Percentiles rank a stretch among this genome's conserved stretches.
Conservation (phyloP, 257 asterid species). For the Sherardia arvensis region DNA sequence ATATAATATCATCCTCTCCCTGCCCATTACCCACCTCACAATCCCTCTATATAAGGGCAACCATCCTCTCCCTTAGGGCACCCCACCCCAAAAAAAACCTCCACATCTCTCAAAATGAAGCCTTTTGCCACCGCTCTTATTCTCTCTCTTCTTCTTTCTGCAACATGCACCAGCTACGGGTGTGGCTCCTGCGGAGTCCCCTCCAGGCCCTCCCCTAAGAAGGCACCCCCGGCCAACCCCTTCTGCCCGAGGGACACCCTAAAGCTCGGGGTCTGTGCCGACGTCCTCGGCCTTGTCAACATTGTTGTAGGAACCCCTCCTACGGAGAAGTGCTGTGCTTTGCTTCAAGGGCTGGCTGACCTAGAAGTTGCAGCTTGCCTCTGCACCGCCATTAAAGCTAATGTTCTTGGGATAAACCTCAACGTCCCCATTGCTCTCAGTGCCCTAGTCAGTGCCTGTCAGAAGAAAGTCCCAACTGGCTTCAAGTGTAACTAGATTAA, state of each 20-base stretch:
- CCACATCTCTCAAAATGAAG: slow-evolving; percentile 20
- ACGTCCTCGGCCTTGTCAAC: slow-evolving; percentile 48
- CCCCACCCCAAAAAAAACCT: slow-evolving; percentile 10
- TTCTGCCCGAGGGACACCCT: slow-evolving; percentile 68
- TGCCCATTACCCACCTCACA: slow-evolving; percentile 42
- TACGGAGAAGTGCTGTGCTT: slow-evolving; percentile 43
- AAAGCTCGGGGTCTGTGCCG: slow-evolving; percentile 67
- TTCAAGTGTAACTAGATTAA: slow-evolving; percentile 40
- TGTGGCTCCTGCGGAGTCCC: slow-evolving; percentile 37
- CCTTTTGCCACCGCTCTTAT: slow-evolving; percentile 19
- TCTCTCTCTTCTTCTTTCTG: slow-evolving; percentile 34
- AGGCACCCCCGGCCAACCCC: slow-evolving; percentile 46
- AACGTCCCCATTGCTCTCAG: slow-evolving; percentile 66
- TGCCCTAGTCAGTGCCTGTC: slow-evolving; percentile 52
- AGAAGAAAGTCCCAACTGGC: slow-evolving; percentile 58
- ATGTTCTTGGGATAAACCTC: slow-evolving; percentile 74
- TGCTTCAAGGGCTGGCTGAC: slow-evolving; percentile 60
- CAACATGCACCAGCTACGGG: slow-evolving; percentile 26
- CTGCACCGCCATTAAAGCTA: slow-evolving; percentile 75
- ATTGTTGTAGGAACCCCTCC: slow-evolving; percentile 51
- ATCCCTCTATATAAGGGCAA: slow-evolving; percentile 31
- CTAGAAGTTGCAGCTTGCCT: slow-evolving; percentile 85
- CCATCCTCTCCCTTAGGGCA: slow-evolving; percentile 17
- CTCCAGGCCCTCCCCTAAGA: slow-evolving; percentile 21
- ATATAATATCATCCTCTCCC: slow-evolving; percentile 9